Evolutionary conservation across 2,329 filamentous ascomycete genomes (phyloP).

Genomic region (Trichothecium roseum): DNA sequence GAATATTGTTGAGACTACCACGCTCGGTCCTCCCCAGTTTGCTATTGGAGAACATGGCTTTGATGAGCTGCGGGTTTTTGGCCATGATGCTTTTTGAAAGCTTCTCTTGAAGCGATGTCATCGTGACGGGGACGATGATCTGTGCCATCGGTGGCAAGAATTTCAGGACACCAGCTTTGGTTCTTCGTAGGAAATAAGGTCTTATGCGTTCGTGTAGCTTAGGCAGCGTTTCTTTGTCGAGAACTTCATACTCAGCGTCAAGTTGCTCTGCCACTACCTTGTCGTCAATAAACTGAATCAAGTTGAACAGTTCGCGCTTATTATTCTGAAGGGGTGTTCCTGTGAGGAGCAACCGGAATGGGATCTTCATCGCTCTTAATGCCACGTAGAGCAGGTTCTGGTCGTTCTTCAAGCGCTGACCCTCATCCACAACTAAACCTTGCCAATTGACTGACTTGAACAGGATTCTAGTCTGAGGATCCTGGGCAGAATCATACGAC

Average conservation of each 20-base stretch:
- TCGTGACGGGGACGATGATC: conserved; percentile 91
- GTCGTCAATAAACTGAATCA: conserved; percentile 87
- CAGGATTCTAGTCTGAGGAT: conserved; percentile 53
- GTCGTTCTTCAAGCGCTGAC: conserved; percentile 91
- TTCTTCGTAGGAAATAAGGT: conserved; percentile 60
- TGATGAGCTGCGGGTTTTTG: conserved; percentile 82
- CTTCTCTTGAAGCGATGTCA: conserved; percentile 88
- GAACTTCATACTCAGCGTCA: conserved; percentile 64
- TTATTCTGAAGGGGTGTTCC: conserved; percentile 94
- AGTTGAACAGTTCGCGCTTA: conserved; percentile 85
- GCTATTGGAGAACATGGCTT: conserved; percentile 66
- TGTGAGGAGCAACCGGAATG: conserved; percentile 79
- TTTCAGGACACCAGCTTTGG: conserved; percentile 81
- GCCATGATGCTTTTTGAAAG: conserved; percentile 88
- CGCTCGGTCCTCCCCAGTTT: conserved; percentile 61
- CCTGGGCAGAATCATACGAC: conserved; percentile 82
- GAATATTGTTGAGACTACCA: conserved; percentile 80
- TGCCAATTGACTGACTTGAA: conserved; percentile 72
- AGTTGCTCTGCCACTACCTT: conserved; percentile 57
- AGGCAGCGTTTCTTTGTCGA: conserved; percentile 73
- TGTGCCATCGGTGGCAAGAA: conserved; percentile 90
- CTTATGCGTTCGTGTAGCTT: conserved; percentile 77
- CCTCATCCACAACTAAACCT: conserved; percentile 86
- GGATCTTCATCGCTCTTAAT: conserved; percentile 62
- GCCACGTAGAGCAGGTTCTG: conserved; percentile 70